phyloP scores from a whole-genome alignment of 352 stramenopile species.

The Phytophthora ramorum region DNA sequence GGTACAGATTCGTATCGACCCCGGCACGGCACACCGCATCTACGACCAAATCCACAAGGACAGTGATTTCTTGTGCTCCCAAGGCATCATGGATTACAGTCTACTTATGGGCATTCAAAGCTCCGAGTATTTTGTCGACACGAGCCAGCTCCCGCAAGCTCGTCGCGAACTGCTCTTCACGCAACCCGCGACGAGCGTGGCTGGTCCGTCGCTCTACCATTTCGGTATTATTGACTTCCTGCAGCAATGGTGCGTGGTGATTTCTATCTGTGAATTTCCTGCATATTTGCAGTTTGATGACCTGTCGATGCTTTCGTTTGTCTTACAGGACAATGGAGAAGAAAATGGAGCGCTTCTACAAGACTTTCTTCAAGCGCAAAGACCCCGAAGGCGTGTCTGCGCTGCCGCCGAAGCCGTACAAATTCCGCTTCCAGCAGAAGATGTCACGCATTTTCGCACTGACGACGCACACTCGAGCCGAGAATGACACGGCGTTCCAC shows the following conservation, averaged over 20 bases:
- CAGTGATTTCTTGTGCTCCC: conserved; percentile 88
- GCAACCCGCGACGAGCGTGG: conserved; percentile 86
- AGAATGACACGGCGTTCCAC: conserved; percentile 76
- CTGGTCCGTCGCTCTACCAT: conserved; percentile 89
- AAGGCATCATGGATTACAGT: conserved; percentile 94
- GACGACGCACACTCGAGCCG: conserved; percentile 59
- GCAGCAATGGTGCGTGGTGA: conserved; percentile 81
- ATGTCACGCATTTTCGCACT: conserved; percentile 91
- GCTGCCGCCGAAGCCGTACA: conserved; percentile 90
- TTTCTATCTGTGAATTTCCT: neutral
- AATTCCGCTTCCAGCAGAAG: conserved; percentile 92
- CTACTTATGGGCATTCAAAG: conserved; percentile 92
- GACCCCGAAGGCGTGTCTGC: conserved; percentile 88
- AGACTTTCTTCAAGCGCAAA: conserved; percentile 88
- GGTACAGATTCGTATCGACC: conserved; percentile 77
- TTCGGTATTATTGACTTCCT: conserved; percentile 94
- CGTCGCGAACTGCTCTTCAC: conserved; percentile 78
- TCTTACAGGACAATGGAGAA: conserved; percentile 86
- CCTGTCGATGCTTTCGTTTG: conserved; percentile 3
- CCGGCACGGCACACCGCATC: conserved; percentile 77
- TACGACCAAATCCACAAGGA: conserved; percentile 91
- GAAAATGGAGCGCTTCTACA: conserved; percentile 93
- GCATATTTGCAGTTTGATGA: conserved; percentile 8
- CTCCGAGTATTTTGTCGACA: conserved; percentile 90
- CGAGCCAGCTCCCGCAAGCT: conserved; percentile 61